A percentile compares a stretch with the other conserved stretches of the same genome.
Evolutionary conservation across 352 stramenopile genomes (phyloP).

Genomic region (Globisporangium parvum): DNA sequence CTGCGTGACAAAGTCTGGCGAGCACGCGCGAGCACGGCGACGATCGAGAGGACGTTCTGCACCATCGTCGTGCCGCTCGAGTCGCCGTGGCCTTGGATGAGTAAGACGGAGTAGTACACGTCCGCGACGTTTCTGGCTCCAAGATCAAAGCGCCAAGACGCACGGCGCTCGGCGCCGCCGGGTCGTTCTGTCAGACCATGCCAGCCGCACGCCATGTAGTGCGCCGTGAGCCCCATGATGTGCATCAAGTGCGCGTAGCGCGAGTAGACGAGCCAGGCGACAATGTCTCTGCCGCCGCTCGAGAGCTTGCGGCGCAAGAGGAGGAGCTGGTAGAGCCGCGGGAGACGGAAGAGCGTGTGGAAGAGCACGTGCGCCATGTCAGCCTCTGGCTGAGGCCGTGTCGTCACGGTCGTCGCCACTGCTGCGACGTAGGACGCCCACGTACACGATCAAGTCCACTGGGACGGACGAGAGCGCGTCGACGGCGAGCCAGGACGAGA

Average conservation of each 20-base stretch:
- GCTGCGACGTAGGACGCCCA: background rate
- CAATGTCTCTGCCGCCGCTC: background rate
- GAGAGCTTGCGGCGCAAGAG: constrained; percentile 1
- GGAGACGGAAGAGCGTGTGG: constrained; percentile 5
- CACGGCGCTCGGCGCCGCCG: background rate
- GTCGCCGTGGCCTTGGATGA: constrained; percentile 56
- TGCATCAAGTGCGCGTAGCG: constrained; percentile 10
- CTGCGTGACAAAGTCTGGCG: constrained; percentile 47
- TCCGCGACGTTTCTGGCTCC: constrained; percentile 23
- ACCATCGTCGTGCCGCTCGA: constrained; percentile 8
- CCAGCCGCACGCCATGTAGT: constrained; percentile 13
- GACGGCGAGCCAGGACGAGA: constrained; percentile 5
- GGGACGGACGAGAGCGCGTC: constrained; percentile 8
- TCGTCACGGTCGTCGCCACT: background rate
- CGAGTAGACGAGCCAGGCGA: constrained; percentile 9
- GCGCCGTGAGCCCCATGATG: constrained; percentile 6
- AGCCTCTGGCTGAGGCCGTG: background rate
- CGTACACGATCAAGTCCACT: background rate
- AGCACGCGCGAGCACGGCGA: constrained; percentile 38
- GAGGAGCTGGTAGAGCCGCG: constrained; percentile 5
- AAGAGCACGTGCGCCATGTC: constrained; percentile 4
- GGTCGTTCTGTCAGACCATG: background rate
- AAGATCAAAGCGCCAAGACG: background rate
- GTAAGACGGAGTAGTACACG: constrained; percentile 40
- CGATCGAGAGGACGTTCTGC: constrained; percentile 37